phyloP scores from a whole-genome alignment of 805 yeast genomes.

The Wickerhamiella kazuoi region DNA sequence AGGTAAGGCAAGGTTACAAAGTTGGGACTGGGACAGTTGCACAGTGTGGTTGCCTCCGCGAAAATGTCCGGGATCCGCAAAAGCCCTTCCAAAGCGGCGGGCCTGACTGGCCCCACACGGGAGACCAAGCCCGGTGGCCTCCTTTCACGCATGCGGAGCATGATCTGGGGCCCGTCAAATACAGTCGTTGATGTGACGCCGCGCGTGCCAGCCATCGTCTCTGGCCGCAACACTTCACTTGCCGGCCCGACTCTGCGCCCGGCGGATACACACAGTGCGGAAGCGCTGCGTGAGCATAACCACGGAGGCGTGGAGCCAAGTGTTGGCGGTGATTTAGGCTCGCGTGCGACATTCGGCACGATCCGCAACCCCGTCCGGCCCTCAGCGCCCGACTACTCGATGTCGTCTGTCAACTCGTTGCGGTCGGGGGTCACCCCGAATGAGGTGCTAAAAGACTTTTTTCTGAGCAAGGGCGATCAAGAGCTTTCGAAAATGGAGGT shows the following conservation, averaged over 20 bases:
- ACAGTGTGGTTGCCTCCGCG: too few relatives aligned
- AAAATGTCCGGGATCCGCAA: not conserved
- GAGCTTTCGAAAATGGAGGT: conserved; percentile 59
- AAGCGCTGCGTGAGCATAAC: not conserved
- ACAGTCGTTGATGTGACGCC: not conserved
- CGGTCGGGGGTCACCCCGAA: conserved; percentile 25
- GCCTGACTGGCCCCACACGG: not conserved
- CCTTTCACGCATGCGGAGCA: not conserved
- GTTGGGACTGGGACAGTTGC: too few relatives aligned
- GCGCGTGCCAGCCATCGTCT: not conserved
- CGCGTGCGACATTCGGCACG: not conserved
- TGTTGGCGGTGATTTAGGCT: not conserved
- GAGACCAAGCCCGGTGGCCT: not conserved
- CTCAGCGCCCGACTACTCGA: not conserved
- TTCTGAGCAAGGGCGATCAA: conserved; percentile 44
- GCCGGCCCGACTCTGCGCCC: not conserved
- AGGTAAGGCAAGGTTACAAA: too few relatives aligned
- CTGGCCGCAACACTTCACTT: not conserved
- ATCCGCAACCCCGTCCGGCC: not conserved
- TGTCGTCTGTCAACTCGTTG: not conserved
- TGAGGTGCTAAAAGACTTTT: conserved; percentile 46
- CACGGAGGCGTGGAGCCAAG: not conserved
- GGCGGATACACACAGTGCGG: not conserved
- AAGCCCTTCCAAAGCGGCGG: not conserved
- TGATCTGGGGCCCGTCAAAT: not conserved